Base-by-base conservation (phyloP, 441 rosid species). In the Lepidium campestre region DNA sequence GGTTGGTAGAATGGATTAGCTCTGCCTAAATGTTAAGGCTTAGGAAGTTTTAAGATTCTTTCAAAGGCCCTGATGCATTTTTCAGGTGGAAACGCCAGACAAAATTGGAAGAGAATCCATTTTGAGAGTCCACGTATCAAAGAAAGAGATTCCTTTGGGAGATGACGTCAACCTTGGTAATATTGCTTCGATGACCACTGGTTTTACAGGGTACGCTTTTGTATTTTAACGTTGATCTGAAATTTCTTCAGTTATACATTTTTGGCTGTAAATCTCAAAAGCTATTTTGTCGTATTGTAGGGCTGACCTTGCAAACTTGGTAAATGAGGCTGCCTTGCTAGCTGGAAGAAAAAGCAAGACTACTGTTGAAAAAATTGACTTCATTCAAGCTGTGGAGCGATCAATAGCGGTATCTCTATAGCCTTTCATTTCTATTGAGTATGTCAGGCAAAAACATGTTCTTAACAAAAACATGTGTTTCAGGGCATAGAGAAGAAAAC, bases 401-500 rank as follows among this genome's bases (percentile, higher is more conserved):
- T 80, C 94, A 20, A 79, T 91, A 77, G 99, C 99, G 48, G 99
- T 94, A 84, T 73, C 62, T 67, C 56, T 67, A 75, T 74, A 56
- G 68, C 37, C 37, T 73, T 10, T 60, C 25, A 44, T 9, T 54
- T 53, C 23, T 59, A 54, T 4, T 3, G 49, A 35, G 36, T 36
- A 66, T 19, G 17, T 18, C 11, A 44, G 29, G 32, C 39, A 46
- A 36, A 48, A 63, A 27, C 5, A 5, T 44, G 22, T 17, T 11
- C 45, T 10, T 64, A 12, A 37, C 72, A 29, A n/a, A n/a, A 15
- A 45, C 45, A 7, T 10, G 9, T 70, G 27, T 65, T 52, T 6
- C 71, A 91, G 99, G 99, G 99, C 61, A 95, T 95, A 71, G 99
- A 95, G 84, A 95, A 95, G 85, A 95, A 95, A 83, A 83, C 93